These are phyloP conservation scores for Globisporangium uncinulatum DNA, from an alignment of 352 stramenopile species.

Conservation along the genomic window DNA sequence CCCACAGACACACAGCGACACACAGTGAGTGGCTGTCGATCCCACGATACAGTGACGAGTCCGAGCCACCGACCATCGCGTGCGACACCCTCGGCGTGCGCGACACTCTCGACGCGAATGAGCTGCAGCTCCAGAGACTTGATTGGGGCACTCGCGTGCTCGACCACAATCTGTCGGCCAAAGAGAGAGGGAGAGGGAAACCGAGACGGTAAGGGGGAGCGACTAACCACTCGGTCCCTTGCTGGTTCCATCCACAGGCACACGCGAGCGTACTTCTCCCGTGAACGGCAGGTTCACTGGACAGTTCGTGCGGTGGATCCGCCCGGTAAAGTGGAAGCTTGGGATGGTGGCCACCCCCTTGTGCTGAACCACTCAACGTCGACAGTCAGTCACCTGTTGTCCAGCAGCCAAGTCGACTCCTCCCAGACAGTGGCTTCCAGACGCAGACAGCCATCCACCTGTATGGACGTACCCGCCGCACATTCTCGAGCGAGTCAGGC, in stretches of 20 bases:
- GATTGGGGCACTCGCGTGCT: slow-evolving; percentile 68
- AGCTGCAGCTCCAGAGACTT: slow-evolving; percentile 89
- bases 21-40: too few relatives aligned
- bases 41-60: not conserved
- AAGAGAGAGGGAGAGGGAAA: too few relatives aligned
- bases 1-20: too few relatives aligned
- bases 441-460: too few relatives aligned
- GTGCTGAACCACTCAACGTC: slow-evolving; percentile 25
- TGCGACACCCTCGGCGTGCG: slow-evolving; percentile 64
- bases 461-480: slow-evolving; percentile 35
- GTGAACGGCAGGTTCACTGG: slow-evolving; percentile 88
- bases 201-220: not conserved
- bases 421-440: not conserved
- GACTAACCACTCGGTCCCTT: too few relatives aligned
- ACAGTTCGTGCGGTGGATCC: slow-evolving; percentile 86
- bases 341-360: slow-evolving; percentile 45
- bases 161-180: slow-evolving; percentile 55
- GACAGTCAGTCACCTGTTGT: not conserved
- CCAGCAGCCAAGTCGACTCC: not conserved
- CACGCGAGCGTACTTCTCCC: slow-evolving; percentile 51
- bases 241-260: not conserved
- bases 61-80: slow-evolving; percentile 47
- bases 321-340: slow-evolving; percentile 76
- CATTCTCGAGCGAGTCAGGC: slow-evolving; percentile 80
- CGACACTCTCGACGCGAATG: slow-evolving; percentile 87